Base-by-base conservation (phyloP, 1,284 basidiomycete genomes). In the Trichosporon sp. region DNA sequence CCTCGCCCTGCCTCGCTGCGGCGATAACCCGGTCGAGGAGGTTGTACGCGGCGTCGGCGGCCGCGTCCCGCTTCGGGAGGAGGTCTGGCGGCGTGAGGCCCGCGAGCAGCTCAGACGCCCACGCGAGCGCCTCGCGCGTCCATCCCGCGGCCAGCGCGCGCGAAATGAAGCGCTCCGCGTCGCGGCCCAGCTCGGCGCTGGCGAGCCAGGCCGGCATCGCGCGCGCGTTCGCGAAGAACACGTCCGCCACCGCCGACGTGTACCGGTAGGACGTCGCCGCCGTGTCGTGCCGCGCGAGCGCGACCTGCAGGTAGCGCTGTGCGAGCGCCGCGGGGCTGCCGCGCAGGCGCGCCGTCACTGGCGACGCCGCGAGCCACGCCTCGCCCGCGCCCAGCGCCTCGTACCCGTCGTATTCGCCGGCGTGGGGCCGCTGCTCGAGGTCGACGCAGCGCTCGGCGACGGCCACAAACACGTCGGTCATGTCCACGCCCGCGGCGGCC, bases 261-360 rank as follows among this genome's bases (percentile, higher is more conserved):
- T 96, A 95, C 69, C 86, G 86, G 81, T 86, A 90, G 75, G 92
- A 88, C 18, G 89, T 91, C 72, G 89, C 87, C 31, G 85, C 79
- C n/a, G 86, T 85, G 79, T 97, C 94, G 77, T 95, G 88, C 64
- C 90, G 88, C 68, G 89, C 87, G 66, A 98, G 85, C 27, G 91
- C 88, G 73, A 90, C 86, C 71, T 92, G 90, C 63, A 99, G 87
- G 80, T 94, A 95, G 75, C 91, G 87, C 92, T 95, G 94, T 1
- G 91, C 94, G 70, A 92, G 88, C 71, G 93, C 90, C 21, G 89
- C 87, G 29, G 90, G 86, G 0, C 90, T 88, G 0, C 95, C 95
- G 44, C 90, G 86, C 90, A 95, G 96, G 1, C 91, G 90, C 1
- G 89, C 87, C 7, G 91, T 88, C 15, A 83, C 70, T 65, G 90